Evolutionary conservation across 371 early-diverging fungal species (phyloP), one percentile per base, ranked within the genome.

Genomic region (Fennellomyces sp.): DNA sequence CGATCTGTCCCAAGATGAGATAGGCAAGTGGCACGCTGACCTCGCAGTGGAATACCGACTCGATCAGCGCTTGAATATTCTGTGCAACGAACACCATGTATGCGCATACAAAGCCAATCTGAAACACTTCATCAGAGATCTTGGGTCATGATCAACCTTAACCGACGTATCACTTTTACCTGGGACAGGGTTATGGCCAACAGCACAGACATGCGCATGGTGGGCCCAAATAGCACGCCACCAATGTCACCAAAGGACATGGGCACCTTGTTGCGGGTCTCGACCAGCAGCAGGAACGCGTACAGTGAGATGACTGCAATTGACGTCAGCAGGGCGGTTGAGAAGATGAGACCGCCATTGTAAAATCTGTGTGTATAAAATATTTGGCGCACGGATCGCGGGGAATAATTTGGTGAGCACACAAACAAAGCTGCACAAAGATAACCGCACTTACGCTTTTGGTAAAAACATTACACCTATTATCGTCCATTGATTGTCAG

Each of bases 81-180:
- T 93, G 88, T 10, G 91, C 90, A 2, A 95, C 90, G 75, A 93
- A 95, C 27, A 92, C 91, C 82, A 88, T 90, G 69, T 95, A 95
- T 11, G 94, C 94, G 65, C 91, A 91, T 7, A 89, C 88, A 75
- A 94, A 94, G 0, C 95, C 95, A 50, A 89, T 77, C 89, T 87
- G 64, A 26, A 53, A 31, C 25, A 60, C 28, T n/a, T 51, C 31
- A 13, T 7, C 15, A n/a, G n/a, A n/a, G n/a, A n/a, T n/a, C n/a
- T n/a, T n/a, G n/a, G n/a, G n/a, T n/a, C n/a, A n/a, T n/a, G n/a
- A n/a, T n/a, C n/a, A n/a, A n/a, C n/a, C n/a, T n/a, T n/a, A n/a
- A n/a, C n/a, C n/a, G n/a, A n/a, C n/a, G n/a, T n/a, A n/a, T n/a
- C n/a, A n/a, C n/a, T n/a, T n/a, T n/a, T n/a, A 88, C 87, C 82